Conservation (phyloP, 768 basidiomycete species). For the Amanita pseudoporphyria region DNA sequence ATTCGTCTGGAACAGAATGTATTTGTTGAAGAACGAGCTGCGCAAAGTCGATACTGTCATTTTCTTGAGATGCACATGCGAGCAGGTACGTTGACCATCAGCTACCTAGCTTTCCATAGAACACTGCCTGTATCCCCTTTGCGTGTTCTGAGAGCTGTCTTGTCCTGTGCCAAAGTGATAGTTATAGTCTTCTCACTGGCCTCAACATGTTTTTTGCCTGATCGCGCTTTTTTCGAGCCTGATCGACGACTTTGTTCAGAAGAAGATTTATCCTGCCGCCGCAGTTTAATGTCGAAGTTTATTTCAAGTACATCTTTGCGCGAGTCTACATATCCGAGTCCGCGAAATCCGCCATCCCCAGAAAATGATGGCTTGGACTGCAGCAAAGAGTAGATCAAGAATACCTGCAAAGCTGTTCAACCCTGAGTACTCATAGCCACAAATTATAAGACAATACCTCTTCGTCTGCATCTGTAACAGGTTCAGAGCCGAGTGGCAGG, state of each 20-base stretch:
- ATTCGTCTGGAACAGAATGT: slow-evolving; percentile 25
- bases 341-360: slow-evolving; percentile 28
- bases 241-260: background rate
- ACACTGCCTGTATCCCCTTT: slow-evolving; percentile 85
- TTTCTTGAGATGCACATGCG: background rate
- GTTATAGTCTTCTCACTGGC: slow-evolving; percentile 22
- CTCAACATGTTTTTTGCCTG: slow-evolving; percentile 17
- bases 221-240: slow-evolving; percentile 8
- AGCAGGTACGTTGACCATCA: background rate
- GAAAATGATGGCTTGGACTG: slow-evolving; percentile 16
- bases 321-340: slow-evolving; percentile 58
- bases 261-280: slow-evolving; percentile 8
- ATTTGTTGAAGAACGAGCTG: slow-evolving; percentile 48
- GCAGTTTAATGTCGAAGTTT: slow-evolving; percentile 37
- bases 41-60: slow-evolving; percentile 57
- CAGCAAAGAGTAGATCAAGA: slow-evolving; percentile 37
- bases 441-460: slow-evolving; percentile 39
- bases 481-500: slow-evolving; percentile 29
- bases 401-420: slow-evolving; percentile 35
- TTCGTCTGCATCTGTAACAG: slow-evolving; percentile 60
- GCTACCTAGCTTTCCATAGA: slow-evolving; percentile 75
- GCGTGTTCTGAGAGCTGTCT: slow-evolving; percentile 58
- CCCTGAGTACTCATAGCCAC: slow-evolving; percentile 25
- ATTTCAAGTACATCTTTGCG: slow-evolving; percentile 47
- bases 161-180: slow-evolving; percentile 60